Evolutionary conservation across 495 filamentous ascomycete species (phyloP).

Genomic region (Daldinia childiae): DNA sequence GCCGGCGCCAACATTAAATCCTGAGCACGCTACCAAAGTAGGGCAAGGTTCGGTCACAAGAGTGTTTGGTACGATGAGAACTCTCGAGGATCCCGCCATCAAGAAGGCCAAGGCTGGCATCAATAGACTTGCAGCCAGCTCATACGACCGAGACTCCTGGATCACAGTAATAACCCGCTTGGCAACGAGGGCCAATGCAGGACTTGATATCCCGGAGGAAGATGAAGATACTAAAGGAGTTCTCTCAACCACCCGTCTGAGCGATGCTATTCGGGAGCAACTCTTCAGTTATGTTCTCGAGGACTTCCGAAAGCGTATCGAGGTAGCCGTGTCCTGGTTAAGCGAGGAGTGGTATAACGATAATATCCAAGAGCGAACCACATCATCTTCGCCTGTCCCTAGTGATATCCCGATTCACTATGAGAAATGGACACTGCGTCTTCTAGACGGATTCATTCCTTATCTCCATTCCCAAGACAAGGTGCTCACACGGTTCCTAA

Average conservation of each 20-base stretch:
- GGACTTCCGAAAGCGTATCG: slow-evolving; percentile 88
- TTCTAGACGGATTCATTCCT: slow-evolving; percentile 86
- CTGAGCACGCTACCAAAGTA: slow-evolving; percentile 71
- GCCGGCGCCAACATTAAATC: slow-evolving; percentile 74
- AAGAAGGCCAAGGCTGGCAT: slow-evolving; percentile 74
- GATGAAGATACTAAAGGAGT: slow-evolving; percentile 52
- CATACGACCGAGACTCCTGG: slow-evolving; percentile 90
- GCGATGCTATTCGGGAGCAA: slow-evolving; percentile 76
- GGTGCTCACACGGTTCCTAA: slow-evolving; percentile 85
- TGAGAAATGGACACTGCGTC: slow-evolving; percentile 77
- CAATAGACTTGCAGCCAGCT: slow-evolving; percentile 83
- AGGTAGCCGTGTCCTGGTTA: slow-evolving; percentile 87
- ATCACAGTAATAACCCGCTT: slow-evolving; percentile 84
- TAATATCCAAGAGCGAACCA: slow-evolving; percentile 63
- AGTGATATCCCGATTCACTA: slow-evolving; percentile 70
- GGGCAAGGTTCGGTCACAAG: slow-evolving; percentile 75
- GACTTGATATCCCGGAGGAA: slow-evolving; percentile 65
- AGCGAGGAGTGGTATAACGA: slow-evolving; percentile 99
- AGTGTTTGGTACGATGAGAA: slow-evolving; percentile 78
- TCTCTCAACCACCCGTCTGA: slow-evolving; percentile 54
- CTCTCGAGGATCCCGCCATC: slow-evolving; percentile 63
- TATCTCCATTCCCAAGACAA: slow-evolving; percentile 91
- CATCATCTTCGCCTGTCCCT: slow-evolving; percentile 24
- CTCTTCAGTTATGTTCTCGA: slow-evolving; percentile 86
- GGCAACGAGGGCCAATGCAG: slow-evolving; percentile 79